Base-by-base conservation (phyloP, 2,329 filamentous ascomycete genomes). In the Chaetomium sp. region DNA sequence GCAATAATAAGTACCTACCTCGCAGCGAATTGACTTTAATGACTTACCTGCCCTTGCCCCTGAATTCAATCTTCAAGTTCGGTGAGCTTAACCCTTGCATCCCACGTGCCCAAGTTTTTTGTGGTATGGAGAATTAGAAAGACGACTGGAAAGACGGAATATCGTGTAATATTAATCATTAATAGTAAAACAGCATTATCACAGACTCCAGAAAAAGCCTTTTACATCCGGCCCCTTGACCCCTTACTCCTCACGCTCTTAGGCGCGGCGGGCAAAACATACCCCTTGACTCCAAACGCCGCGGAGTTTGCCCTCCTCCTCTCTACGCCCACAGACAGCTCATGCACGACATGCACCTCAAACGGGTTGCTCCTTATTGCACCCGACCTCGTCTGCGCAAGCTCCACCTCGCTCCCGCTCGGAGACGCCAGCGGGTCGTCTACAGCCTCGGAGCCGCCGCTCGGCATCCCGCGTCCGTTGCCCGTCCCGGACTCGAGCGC, bases 331-430 rank as follows among this genome's bases (percentile, higher is more conserved):
- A 57, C 57, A 2, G 4, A 47, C n/a, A 53, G n/a, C 21, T 66
- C 57, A 33, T 29, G 51, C 29, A 62, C 50, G 6, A 64, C 65
- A 23, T 66, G 65, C 23, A 59, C 53, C 55, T 64, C 61, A n/a
- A 66, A 66, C 19, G 61, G 65, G 25, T 64, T 64, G 4, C n/a
- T 38, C 19, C 51, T 60, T 16, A 53, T n/a, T n/a, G n/a, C n/a
- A 3, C 5, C 42, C 47, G n/a, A 21, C 5, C 10, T 3, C 4
- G 56, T 7, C 25, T 21, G 33, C 16, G 57, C 45, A 16, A 66
- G 54, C 33, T 64, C 61, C 8, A 66, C 61, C 25, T 66, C 65
- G 51, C 65, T 66, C 3, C 61, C 65, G 21, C 1, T 29, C 1
- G 42, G n/a, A 0, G 60, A 62, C 25, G 8, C 53, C 6, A 21